phyloP scores from a whole-genome alignment of 2,329 filamentous ascomycete species.

The Fusarium circinatum region DNA sequence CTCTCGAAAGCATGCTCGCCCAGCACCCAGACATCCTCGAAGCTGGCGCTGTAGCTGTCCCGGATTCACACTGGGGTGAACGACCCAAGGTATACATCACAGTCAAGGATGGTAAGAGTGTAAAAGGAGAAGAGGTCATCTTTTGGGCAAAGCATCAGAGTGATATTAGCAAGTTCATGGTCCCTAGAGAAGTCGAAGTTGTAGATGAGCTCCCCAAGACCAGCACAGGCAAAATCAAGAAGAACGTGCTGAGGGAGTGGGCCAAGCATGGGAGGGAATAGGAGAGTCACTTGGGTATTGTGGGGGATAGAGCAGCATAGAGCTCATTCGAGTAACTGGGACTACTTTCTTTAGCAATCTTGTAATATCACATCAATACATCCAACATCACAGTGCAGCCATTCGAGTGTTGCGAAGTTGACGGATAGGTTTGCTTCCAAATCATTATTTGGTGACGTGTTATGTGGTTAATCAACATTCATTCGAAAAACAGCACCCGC shows the following conservation, averaged over 20 bases:
- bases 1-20: constrained; percentile 88
- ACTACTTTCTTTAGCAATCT: neutral
- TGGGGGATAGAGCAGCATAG: neutral
- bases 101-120: constrained; percentile 70
- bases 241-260: constrained; percentile 92
- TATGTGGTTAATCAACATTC: constrained; percentile 37
- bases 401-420: neutral
- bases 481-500: constrained; percentile 46
- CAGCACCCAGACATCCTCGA: constrained; percentile 91
- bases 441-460: neutral
- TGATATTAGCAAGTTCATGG: constrained; percentile 91
- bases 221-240: constrained; percentile 95
- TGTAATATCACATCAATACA: constrained; percentile 3
- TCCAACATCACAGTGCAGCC: constrained; percentile 2
- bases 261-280: constrained; percentile 55
- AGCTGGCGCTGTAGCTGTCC: constrained; percentile 87
- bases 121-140: constrained; percentile 72
- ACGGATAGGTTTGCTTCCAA: neutral
- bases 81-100: constrained; percentile 95
- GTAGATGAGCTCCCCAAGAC: constrained; percentile 94
- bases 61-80: constrained; percentile 94
- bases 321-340: neutral
- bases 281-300: neutral
- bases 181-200: constrained; percentile 76
- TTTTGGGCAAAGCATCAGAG: constrained; percentile 85